Conservation (phyloP, 441 rosid species). For the Capsella rubella region DNA sequence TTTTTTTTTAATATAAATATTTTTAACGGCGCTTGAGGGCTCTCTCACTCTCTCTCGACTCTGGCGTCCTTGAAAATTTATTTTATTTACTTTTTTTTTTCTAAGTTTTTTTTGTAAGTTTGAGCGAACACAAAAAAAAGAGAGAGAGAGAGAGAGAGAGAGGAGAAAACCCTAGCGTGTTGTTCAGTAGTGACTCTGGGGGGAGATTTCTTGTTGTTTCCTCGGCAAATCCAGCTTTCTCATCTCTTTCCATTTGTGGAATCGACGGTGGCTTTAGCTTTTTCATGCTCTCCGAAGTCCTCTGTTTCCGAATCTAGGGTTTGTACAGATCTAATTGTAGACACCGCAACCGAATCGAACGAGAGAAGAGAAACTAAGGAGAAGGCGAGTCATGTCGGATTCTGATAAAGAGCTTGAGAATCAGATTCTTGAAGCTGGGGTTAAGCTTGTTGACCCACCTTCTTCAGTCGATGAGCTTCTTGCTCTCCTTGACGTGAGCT, state of each 20-base stretch:
- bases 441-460: conserved; percentile 70
- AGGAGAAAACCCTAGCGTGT: conserved; percentile 45
- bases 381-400: conserved; percentile 52
- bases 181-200: conserved; percentile 26
- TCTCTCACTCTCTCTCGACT: conserved; percentile 2
- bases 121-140: conserved; percentile 5
- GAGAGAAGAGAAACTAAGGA: conserved; percentile 6
- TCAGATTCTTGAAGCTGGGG: conserved; percentile 79
- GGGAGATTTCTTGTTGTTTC: conserved; percentile 6
- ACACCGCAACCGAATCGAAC: conserved; percentile 20
- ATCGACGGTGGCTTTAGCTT: conserved; percentile 36
- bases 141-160: neutral
- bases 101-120: conserved; percentile 18
- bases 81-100: neutral
- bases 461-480: conserved; percentile 77
- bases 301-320: conserved; percentile 47
- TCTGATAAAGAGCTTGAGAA: conserved; percentile 72
- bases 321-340: conserved; percentile 41
- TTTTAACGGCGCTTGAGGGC: conserved; percentile 43
- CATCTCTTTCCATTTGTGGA: conserved; percentile 21
- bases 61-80: neutral
- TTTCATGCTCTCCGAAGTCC: conserved; percentile 50
- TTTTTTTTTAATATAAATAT: no score
- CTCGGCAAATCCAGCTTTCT: neutral
- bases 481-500: conserved; percentile 85